Base-by-base conservation (phyloP, 2,329 filamentous ascomycete genomes). In the Fusarium nisikadoi region DNA sequence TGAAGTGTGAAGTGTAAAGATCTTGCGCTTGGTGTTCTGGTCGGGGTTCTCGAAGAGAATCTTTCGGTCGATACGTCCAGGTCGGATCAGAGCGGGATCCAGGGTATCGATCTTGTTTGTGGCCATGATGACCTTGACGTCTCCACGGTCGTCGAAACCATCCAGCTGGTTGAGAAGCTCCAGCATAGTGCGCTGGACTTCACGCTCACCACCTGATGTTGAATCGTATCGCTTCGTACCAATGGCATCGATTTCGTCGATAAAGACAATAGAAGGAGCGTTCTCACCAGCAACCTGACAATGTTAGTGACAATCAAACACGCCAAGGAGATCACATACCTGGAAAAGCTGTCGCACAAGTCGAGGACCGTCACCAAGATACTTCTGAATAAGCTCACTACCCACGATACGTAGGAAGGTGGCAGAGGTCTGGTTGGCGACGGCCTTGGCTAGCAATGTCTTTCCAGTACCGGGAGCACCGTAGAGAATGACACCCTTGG, bases 21-120 rank as follows among this genome's bases (percentile, higher is more conserved):
- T 99, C 91, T 99, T 99, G 87, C 95, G 89, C 84, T 92, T 92
- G 64, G 96, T 99, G 83, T 95, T 95, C 87, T 98, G 92, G 83
- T 90, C 86, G 49, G 85, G 86, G 78, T 91, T 88, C 81, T 90
- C 88, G 79, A 91, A 93, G 70, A 92, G 84, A 71, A 99, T 99
- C 89, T 99, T 99, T 77, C 96, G 92, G 83, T 99, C 96, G 82
- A 99, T 99, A 88, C 96, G 95, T 72, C 96, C 96, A 47, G 96
- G 96, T 75, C 96, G 92, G 80, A 99, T 99, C 76, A 99, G 87
- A 23, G 96, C 96, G 61, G 96, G 96, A 80, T 99, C 97, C 33
- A 99, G 88, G 8, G 94, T 97, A 76, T 99, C 97, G 76, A 99
- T 99, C 90, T 99, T 99, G 91, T 99, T 99, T 75, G 96, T 99